These are phyloP conservation scores for Macrophomina phaseolina DNA, from an alignment of 2,329 filamentous ascomycete species.

Conservation along the genomic window DNA sequence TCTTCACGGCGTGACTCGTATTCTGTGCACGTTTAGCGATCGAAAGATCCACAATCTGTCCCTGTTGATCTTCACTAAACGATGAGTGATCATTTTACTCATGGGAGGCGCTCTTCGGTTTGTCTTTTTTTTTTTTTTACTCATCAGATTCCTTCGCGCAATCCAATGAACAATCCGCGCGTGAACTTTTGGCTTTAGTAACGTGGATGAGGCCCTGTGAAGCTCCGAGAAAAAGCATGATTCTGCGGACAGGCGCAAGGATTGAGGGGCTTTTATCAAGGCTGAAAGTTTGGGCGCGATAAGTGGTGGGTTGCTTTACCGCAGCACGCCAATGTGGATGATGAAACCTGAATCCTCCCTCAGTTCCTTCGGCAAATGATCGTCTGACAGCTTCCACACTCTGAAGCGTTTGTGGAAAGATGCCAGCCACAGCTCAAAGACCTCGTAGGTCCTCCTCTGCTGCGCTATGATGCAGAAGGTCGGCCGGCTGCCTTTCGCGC, in stretches of 20 bases:
- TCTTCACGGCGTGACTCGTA: slow-evolving; percentile 8
- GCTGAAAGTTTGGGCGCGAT: background rate
- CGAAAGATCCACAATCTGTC: slow-evolving; percentile 16
- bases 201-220: background rate
- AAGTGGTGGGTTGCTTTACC: slow-evolving; percentile 3
- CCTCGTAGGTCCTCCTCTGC: slow-evolving; percentile 82
- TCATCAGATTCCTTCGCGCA: background rate
- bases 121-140: background rate
- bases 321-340: slow-evolving; percentile 70
- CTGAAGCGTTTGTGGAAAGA: slow-evolving; percentile 70
- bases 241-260: background rate
- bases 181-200: background rate
- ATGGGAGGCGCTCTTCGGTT: background rate
- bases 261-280: background rate
- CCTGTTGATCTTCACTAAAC: slow-evolving; percentile 18
- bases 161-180: background rate
- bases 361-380: slow-evolving; percentile 64
- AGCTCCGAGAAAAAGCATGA: background rate
- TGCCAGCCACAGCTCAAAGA: slow-evolving; percentile 81
- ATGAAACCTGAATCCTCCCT: slow-evolving; percentile 74
- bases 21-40: slow-evolving; percentile 5
- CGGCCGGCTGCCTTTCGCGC: slow-evolving; percentile 49
- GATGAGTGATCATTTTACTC: background rate
- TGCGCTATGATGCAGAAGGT: slow-evolving; percentile 84
- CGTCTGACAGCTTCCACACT: slow-evolving; percentile 77